Evolutionary conservation across 192 early-diverging fungal genomes (phyloP).

Genomic region (Coemansia sp.): DNA sequence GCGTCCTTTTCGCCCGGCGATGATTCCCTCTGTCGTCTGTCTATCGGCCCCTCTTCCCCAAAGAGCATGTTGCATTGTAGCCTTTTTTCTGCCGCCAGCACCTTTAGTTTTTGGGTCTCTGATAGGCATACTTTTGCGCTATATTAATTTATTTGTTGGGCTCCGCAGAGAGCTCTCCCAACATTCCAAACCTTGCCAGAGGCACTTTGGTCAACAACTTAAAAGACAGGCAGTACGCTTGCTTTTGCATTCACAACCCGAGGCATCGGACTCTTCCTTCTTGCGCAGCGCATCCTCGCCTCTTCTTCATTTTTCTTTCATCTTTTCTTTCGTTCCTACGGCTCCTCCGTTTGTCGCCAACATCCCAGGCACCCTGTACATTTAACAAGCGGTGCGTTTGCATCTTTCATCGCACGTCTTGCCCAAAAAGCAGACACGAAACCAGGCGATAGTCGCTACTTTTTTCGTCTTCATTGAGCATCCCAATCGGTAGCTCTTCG

Average conservation of each 20-base stretch:
- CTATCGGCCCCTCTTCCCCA: too few relatives aligned
- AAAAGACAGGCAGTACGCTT: background rate
- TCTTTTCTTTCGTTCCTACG: background rate
- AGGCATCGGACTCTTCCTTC: background rate
- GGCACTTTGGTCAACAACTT: background rate
- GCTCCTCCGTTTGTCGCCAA: background rate
- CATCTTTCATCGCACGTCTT: background rate
- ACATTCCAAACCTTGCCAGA: too few relatives aligned
- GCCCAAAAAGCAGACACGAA: background rate
- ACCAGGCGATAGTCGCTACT: background rate
- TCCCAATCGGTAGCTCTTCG: conserved; percentile 57
- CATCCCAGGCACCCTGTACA: background rate
- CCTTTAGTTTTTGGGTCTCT: too few relatives aligned
- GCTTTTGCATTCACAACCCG: background rate
- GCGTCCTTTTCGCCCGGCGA: background rate
- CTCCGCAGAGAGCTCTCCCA: too few relatives aligned
- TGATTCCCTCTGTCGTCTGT: too few relatives aligned
- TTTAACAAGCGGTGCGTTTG: background rate
- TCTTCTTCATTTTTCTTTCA: too few relatives aligned
- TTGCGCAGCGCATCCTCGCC: background rate
- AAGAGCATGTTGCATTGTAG: too few relatives aligned
- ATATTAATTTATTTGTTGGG: background rate
- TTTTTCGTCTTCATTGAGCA: background rate
- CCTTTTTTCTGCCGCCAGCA: too few relatives aligned
- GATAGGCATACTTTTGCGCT: background rate